These are phyloP conservation scores for Calonectria ilicicola DNA, from an alignment of 2,329 filamentous ascomycete genomes.

Conservation along the genomic window DNA sequence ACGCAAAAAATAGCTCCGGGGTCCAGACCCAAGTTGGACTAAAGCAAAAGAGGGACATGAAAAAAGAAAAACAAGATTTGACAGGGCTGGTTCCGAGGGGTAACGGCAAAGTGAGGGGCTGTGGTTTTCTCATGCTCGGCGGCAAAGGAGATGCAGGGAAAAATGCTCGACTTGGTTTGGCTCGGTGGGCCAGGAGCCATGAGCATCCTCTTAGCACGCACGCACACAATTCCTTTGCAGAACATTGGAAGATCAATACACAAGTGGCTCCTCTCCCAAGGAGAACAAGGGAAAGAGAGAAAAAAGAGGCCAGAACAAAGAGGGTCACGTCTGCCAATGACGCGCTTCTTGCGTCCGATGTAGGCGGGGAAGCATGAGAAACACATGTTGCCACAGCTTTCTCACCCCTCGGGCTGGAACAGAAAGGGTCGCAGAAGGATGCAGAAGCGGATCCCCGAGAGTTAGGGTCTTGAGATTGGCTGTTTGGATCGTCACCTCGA, in stretches of 20 bases:
- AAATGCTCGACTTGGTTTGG: not conserved
- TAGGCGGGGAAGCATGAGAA: conserved; percentile 13
- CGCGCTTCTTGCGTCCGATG: conserved; percentile 16
- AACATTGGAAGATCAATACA: not conserved
- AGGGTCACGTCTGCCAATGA: not conserved
- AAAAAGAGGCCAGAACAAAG: conserved; percentile 1
- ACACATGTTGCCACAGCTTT: not conserved
- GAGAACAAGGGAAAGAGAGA: not conserved
- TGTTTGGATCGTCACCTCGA: conserved; percentile 1
- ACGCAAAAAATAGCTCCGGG: conserved; percentile 19
- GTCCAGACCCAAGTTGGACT: conserved; percentile 11
- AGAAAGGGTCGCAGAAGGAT: conserved; percentile 1
- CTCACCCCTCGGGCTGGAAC: not conserved
- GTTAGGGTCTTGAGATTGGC: not conserved
- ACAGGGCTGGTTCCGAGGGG: not conserved
- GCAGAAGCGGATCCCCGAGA: not conserved
- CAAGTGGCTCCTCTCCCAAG: not conserved
- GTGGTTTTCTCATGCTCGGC: not conserved
- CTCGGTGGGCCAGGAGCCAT: conserved; percentile 6
- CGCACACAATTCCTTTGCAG: not conserved
- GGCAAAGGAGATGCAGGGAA: not conserved
- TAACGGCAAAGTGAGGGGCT: not conserved
- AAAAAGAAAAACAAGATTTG: conserved; percentile 8
- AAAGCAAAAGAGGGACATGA: not conserved
- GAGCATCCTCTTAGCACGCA: not conserved